These are phyloP conservation scores for Drechslerella stenobrocha DNA, from an alignment of 2,329 filamentous ascomycete species.

Conservation along the genomic window DNA sequence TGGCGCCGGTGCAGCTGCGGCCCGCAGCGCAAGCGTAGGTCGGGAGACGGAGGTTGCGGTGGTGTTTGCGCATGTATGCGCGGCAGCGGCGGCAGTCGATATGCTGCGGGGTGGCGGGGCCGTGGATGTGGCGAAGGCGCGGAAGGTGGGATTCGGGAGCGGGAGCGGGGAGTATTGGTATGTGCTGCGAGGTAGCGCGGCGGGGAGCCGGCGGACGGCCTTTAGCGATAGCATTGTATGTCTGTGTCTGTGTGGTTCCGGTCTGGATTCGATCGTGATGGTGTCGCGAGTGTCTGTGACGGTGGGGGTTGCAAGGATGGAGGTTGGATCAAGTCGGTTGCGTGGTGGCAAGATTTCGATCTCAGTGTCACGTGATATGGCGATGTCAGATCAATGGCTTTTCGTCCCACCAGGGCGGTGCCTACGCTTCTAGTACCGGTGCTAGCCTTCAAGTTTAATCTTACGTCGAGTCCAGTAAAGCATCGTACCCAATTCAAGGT, in stretches of 20 bases:
- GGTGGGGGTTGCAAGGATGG: too few relatives aligned
- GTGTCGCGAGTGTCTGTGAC: neutral
- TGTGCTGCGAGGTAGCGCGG: conserved; percentile 22
- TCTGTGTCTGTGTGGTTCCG: neutral
- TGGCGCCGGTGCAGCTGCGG: conserved; percentile 15
- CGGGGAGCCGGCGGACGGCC: conserved; percentile 24
- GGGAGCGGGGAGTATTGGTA: conserved; percentile 2
- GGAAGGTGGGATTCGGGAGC: conserved; percentile 15
- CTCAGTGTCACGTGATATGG: too few relatives aligned
- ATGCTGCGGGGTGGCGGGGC: conserved; percentile 26
- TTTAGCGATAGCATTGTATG: conserved; percentile 21
- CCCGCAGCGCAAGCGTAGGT: neutral
- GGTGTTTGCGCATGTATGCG: conserved; percentile 19
- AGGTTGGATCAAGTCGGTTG: too few relatives aligned
- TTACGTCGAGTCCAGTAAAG: too few relatives aligned
- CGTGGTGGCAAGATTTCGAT: too few relatives aligned
- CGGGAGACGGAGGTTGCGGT: too few relatives aligned
- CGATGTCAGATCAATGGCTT: too few relatives aligned
- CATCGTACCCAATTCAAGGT: too few relatives aligned
- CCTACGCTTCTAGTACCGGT: too few relatives aligned
- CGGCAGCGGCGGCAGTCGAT: conserved; percentile 23
- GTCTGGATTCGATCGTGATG: neutral
- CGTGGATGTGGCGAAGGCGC: conserved; percentile 46
- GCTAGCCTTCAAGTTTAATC: too few relatives aligned
- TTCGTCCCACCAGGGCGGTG: too few relatives aligned